Percentiles rank a stretch among this genome's conserved stretches.
Evolutionary conservation across 2,329 filamentous ascomycete species (phyloP).

Genomic region (Canariomyces notabilis): DNA sequence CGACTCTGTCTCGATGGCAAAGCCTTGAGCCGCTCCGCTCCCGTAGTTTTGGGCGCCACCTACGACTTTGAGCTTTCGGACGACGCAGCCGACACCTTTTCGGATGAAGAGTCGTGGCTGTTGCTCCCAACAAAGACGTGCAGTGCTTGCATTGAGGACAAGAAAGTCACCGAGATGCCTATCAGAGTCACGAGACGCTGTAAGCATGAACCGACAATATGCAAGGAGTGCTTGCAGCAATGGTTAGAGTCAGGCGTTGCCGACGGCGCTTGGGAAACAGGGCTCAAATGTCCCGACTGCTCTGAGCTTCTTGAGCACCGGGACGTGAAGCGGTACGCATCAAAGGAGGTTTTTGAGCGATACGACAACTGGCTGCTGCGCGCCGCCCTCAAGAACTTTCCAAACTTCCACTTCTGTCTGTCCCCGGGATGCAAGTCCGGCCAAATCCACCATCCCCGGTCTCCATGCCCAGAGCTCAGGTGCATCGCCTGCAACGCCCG

Average conservation of each 20-base stretch:
- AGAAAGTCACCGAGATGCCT: slow-evolving; percentile 32
- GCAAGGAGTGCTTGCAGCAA: slow-evolving; percentile 31
- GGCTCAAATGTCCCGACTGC: slow-evolving; percentile 34
- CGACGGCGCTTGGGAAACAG: slow-evolving; percentile 29
- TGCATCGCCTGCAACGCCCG: slow-evolving; percentile 31
- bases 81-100: slow-evolving; percentile 26
- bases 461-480: slow-evolving; percentile 29
- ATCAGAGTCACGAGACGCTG: slow-evolving; percentile 28
- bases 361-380: slow-evolving; percentile 35
- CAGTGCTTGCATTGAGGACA: slow-evolving; percentile 32
- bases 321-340: slow-evolving; percentile 29
- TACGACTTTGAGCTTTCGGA: slow-evolving; percentile 30
- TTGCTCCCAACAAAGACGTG: slow-evolving; percentile 30
- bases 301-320: slow-evolving; percentile 27
- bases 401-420: slow-evolving; percentile 36
- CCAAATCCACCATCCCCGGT: slow-evolving; percentile 30
- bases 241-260: slow-evolving; percentile 33
- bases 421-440: slow-evolving; percentile 33
- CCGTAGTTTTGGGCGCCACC: slow-evolving; percentile 24
- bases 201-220: slow-evolving; percentile 26
- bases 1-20: slow-evolving; percentile 11
- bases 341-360: slow-evolving; percentile 27
- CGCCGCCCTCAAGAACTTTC: slow-evolving; percentile 27
- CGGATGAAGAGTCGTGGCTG: slow-evolving; percentile 32
- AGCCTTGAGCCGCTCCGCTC: slow-evolving; percentile 8